These are phyloP conservation scores for Chaetomium sp. DNA, from an alignment of 2,329 filamentous ascomycete species.

Conservation along the genomic window DNA sequence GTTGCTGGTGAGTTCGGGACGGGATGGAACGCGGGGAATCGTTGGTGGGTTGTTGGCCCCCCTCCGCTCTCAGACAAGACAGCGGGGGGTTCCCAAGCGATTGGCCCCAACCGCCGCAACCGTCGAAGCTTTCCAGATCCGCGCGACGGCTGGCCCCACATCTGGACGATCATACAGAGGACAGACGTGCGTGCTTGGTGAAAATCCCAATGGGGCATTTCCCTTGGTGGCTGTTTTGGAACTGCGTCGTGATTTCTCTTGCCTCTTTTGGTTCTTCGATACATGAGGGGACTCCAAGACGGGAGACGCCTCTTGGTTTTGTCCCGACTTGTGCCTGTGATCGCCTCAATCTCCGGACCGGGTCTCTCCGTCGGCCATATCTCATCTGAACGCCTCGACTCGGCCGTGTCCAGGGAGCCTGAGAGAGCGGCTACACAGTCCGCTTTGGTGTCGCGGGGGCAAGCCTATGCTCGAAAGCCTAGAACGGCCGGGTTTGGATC, in stretches of 20 bases:
- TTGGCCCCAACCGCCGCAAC: conserved; percentile 5
- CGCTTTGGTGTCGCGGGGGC: background rate
- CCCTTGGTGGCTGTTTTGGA: background rate
- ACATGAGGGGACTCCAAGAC: background rate
- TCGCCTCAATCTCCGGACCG: background rate
- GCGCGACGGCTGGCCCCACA: conserved; percentile 1
- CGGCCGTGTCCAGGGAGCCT: background rate
- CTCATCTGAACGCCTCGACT: background rate
- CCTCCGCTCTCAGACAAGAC: background rate
- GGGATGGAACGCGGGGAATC: conserved; percentile 18
- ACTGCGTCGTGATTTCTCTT: background rate
- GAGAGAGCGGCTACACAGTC: background rate
- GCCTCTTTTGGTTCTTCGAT: background rate
- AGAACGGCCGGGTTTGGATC: background rate
- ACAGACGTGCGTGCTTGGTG: background rate
- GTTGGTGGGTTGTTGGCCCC: conserved; percentile 2
- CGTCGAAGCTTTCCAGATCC: conserved; percentile 18
- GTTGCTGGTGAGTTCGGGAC: conserved; percentile 6
- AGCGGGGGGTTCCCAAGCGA: conserved; percentile 1
- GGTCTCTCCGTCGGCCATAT: background rate
- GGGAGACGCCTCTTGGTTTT: background rate
- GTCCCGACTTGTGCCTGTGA: background rate
- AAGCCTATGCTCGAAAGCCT: background rate
- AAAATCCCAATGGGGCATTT: conserved; percentile 8
- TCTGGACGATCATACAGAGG: conserved; percentile 16